Conservation (phyloP, 345 rosid species). For the Trapa incisa region DNA sequence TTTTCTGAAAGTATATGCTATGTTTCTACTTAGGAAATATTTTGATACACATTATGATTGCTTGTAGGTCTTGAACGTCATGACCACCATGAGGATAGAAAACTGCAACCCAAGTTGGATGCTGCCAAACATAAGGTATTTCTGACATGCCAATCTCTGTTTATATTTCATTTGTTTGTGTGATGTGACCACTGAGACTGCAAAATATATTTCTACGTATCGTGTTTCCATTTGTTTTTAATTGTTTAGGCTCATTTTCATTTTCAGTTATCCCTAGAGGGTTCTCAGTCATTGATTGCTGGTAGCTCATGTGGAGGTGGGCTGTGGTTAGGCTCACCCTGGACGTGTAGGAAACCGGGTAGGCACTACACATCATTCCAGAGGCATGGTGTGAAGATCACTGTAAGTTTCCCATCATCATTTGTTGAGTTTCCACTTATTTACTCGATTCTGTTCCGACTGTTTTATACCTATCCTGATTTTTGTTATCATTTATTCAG, state of each 20-base stretch:
- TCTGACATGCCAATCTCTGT: not conserved
- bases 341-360: slow-evolving; percentile 45
- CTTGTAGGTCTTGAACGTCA: not conserved
- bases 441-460: not conserved
- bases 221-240: not conserved
- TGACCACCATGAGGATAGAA: not conserved
- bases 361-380: slow-evolving; percentile 53
- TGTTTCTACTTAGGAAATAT: not conserved
- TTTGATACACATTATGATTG: not conserved
- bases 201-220: not conserved
- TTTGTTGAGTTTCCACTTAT: not conserved
- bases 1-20: not conserved
- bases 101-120: not conserved
- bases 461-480: not conserved
- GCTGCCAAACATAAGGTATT: not conserved
- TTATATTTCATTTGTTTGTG: not conserved
- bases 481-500: slow-evolving; percentile 18
- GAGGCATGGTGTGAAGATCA: slow-evolving; percentile 48
- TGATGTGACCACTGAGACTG: not conserved
- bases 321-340: slow-evolving; percentile 56
- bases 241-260: not conserved
- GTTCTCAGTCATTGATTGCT: slow-evolving; percentile 16
- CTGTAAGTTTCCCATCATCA: slow-evolving; percentile 34
- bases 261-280: slow-evolving; percentile 14
- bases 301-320: slow-evolving; percentile 17